A percentile compares a stretch with the other conserved stretches of the same genome.
Evolutionary conservation across 2,329 filamentous ascomycete genomes (phyloP).

Genomic region (Trichophyton simii): DNA sequence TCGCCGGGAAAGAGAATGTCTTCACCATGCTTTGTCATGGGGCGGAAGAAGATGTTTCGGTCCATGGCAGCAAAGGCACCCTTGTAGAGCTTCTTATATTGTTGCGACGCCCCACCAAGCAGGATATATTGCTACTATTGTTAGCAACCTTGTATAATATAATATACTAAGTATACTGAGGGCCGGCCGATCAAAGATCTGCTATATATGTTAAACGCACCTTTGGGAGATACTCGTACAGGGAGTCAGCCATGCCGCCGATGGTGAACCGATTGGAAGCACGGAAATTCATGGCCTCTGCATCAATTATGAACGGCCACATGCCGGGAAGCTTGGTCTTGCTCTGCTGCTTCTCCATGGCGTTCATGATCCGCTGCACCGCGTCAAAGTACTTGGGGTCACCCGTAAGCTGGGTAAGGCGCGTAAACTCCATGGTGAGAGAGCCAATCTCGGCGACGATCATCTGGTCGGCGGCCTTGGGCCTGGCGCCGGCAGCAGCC

Average conservation of each 20-base stretch:
- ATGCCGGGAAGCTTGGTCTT: conserved; percentile 28
- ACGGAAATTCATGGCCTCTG: conserved; percentile 16
- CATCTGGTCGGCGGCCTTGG: conserved; percentile 17
- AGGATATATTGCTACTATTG: conserved; percentile 41
- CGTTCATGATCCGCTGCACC: conserved; percentile 23
- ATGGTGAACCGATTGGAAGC: conserved; percentile 36
- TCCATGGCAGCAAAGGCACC: conserved; percentile 55
- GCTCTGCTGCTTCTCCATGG: conserved; percentile 23
- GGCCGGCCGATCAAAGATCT: conserved; percentile 23
- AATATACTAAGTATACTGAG: no score
- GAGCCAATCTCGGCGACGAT: conserved; percentile 29
- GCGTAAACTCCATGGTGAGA: conserved; percentile 30
- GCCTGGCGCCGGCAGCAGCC: conserved; percentile 15
- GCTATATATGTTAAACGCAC: conserved; percentile 12
- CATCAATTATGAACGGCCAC: conserved; percentile 28
- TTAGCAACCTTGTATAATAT: background rate
- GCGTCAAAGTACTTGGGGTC: conserved; percentile 30
- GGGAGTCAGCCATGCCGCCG: conserved; percentile 45
- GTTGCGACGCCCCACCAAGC: conserved; percentile 47
- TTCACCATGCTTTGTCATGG: conserved; percentile 55
- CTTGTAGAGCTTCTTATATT: conserved; percentile 59
- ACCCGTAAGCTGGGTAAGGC: conserved; percentile 28
- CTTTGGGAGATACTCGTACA: conserved; percentile 49
- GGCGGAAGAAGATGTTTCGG: conserved; percentile 62
- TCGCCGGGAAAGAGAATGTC: conserved; percentile 65